Evolutionary conservation across 805 yeast genomes (phyloP).

Genomic region (Saccharomyces paradoxus): DNA sequence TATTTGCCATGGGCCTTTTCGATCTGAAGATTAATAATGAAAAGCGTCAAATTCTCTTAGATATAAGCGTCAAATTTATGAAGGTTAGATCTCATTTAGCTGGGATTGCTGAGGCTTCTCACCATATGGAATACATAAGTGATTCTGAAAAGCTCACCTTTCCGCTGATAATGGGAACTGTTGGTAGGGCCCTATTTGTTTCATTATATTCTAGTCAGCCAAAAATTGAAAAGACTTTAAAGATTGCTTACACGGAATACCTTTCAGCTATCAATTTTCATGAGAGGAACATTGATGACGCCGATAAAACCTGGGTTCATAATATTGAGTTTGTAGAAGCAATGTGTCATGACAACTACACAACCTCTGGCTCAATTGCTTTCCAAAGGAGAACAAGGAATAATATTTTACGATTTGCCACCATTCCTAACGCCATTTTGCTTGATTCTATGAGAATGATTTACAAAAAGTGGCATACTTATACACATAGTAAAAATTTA

Average conservation of each 20-base stretch:
- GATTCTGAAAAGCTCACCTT: slow-evolving; percentile 27
- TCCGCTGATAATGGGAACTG: slow-evolving; percentile 29
- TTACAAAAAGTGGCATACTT: slow-evolving; percentile 29
- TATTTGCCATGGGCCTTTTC: slow-evolving; percentile 32
- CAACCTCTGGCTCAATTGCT: slow-evolving; percentile 61
- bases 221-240: slow-evolving; percentile 42
- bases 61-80: slow-evolving; percentile 34
- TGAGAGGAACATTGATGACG: slow-evolving; percentile 17
- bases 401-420: slow-evolving; percentile 24
- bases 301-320: slow-evolving; percentile 16
- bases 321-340: slow-evolving; percentile 36
- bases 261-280: slow-evolving; percentile 21
- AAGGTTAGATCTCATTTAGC: slow-evolving; percentile 32
- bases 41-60: slow-evolving; percentile 32
- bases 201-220: slow-evolving; percentile 45
- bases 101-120: slow-evolving; percentile 19
- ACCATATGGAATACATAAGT: slow-evolving; percentile 17
- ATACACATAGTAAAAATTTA: slow-evolving; percentile 11
- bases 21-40: slow-evolving; percentile 24
- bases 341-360: slow-evolving; percentile 45
- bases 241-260: slow-evolving; percentile 32
- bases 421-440: slow-evolving; percentile 21
- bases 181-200: slow-evolving; percentile 45
- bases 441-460: slow-evolving; percentile 31
- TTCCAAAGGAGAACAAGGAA: slow-evolving; percentile 59